A percentile compares a stretch with the other conserved stretches of the same genome.
These are phyloP conservation scores for Cryptococcus hybrid DNA, from an alignment of 1,284 basidiomycete species.

Conservation along the genomic window DNA sequence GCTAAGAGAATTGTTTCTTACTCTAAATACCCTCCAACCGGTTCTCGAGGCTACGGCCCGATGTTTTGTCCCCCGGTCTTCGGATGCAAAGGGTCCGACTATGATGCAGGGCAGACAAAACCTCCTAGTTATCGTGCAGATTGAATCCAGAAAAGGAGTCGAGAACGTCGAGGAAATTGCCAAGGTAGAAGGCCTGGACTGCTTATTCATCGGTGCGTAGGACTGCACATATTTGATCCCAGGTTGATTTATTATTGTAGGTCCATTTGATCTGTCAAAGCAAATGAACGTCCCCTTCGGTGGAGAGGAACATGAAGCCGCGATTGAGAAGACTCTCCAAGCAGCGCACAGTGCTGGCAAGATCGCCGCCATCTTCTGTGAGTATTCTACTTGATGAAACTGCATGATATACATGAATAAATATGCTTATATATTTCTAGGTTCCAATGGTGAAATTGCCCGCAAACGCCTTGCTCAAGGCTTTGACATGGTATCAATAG, in stretches of 20 bases:
- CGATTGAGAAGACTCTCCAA: constrained; percentile 60
- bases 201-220: constrained; percentile 60
- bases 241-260: constrained; percentile 2
- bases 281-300: constrained; percentile 30
- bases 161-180: constrained; percentile 64
- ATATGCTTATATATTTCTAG: constrained; percentile 16
- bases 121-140: constrained; percentile 64
- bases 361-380: constrained; percentile 57
- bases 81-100: constrained; percentile 50
- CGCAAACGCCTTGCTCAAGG: constrained; percentile 57
- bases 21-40: constrained; percentile 33
- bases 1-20: constrained; percentile 26
- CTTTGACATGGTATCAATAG: constrained; percentile 52
- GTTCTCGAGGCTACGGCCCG: constrained; percentile 33
- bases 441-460: constrained; percentile 55
- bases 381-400: constrained; percentile 8
- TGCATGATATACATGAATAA: too few species aligned
- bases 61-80: constrained; percentile 32
- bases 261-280: constrained; percentile 62
- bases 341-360: constrained; percentile 60
- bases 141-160: constrained; percentile 63
- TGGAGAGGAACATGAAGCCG: constrained; percentile 52
- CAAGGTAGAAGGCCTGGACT: constrained; percentile 61
- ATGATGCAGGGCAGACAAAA: constrained; percentile 61
- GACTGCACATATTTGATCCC: too few species aligned